phyloP scores from a whole-genome alignment of 306 rosid species.

The Argentina anserina region DNA sequence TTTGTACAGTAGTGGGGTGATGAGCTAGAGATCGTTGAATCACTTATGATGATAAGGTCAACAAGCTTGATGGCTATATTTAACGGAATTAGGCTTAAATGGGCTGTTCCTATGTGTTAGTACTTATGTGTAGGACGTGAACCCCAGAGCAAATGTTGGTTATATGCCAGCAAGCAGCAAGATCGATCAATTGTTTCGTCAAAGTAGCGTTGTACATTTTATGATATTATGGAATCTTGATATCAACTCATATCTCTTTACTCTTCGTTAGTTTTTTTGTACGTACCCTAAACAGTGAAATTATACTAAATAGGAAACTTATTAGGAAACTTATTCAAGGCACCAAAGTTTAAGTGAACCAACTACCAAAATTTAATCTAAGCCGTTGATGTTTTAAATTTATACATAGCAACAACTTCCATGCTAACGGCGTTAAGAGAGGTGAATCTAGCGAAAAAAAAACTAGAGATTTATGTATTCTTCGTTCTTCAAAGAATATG shows the following conservation, averaged over 20 bases:
- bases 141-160: constrained; percentile 3
- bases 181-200: not conserved
- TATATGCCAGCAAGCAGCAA: constrained; percentile 14
- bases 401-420: too few species aligned
- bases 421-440: too few species aligned
- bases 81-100: not conserved
- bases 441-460: too few species aligned
- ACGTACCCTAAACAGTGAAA: too few species aligned
- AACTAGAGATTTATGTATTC: too few species aligned
- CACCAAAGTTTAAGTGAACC: too few species aligned
- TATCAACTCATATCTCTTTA: not conserved
- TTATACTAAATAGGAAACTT: too few species aligned
- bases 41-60: constrained; percentile 35
- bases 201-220: not conserved
- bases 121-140: not conserved
- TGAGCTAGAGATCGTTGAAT: not conserved
- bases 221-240: not conserved
- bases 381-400: too few species aligned
- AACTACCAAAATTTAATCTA: too few species aligned
- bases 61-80: constrained; percentile 30
- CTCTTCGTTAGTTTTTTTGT: too few species aligned
- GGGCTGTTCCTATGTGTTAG: constrained; percentile 9
- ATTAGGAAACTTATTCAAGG: too few species aligned
- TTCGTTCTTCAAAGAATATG: too few species aligned
- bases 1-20: not conserved